These are phyloP conservation scores for Xylaria hypoxylon DNA, from an alignment of 2,329 filamentous ascomycete genomes.

Conservation along the genomic window DNA sequence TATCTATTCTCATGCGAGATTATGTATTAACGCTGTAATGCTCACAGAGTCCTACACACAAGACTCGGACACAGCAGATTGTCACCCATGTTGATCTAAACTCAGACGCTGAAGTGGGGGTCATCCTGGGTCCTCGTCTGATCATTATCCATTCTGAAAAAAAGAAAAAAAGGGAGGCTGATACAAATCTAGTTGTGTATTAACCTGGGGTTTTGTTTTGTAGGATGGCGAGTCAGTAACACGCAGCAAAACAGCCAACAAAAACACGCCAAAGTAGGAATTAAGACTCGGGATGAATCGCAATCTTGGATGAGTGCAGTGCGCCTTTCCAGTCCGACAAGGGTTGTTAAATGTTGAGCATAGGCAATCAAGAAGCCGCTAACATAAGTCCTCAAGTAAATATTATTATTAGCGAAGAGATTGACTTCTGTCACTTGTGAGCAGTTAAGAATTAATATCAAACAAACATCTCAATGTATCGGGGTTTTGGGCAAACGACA, in stretches of 20 bases:
- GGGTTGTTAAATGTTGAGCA: neutral
- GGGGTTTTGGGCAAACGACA: conserved; percentile 13
- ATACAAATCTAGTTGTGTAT: too few relatives aligned
- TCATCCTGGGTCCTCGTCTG: neutral
- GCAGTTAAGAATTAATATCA: neutral
- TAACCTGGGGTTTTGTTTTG: conserved; percentile 3
- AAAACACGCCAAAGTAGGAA: neutral
- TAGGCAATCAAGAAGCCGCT: too few relatives aligned
- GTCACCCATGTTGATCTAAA: conserved; percentile 6
- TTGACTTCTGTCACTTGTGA: neutral
- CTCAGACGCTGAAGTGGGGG: neutral
- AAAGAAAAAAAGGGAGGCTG: too few relatives aligned
- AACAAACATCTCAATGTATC: conserved; percentile 4
- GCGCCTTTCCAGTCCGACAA: too few relatives aligned
- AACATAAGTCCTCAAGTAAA: too few relatives aligned
- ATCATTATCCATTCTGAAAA: neutral
- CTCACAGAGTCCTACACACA: neutral
- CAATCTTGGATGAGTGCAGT: too few relatives aligned
- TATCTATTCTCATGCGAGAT: conserved; percentile 19
- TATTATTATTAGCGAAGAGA: too few relatives aligned
- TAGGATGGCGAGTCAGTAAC: neutral
- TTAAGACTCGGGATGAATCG: conserved; percentile 11
- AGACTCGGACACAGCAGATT: neutral
- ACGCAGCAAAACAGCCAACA: neutral
- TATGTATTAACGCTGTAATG: conserved; percentile 13